These are phyloP conservation scores for Trichophyton verrucosum DNA, from an alignment of 2,329 filamentous ascomycete genomes.

Conservation along the genomic window DNA sequence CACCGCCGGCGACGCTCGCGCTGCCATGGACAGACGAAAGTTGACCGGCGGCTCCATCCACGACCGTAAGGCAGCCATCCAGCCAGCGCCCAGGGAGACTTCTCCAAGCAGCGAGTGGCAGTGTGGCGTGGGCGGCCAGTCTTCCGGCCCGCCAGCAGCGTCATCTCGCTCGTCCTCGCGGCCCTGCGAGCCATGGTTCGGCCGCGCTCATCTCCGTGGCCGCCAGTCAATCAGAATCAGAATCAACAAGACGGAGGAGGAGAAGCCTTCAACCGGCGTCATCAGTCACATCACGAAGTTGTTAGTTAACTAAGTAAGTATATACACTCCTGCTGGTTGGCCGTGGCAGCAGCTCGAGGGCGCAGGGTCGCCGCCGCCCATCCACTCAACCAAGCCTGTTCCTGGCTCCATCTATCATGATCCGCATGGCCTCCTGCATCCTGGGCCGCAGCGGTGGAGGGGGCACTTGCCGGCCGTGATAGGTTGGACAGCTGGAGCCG, in stretches of 20 bases:
- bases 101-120: background rate
- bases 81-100: background rate
- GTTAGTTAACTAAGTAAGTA: no score
- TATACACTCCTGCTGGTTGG: no score
- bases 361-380: no score
- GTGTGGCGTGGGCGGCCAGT: background rate
- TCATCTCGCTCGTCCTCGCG: background rate
- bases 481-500: conserved; percentile 4
- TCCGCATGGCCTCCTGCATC: conserved; percentile 7
- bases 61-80: background rate
- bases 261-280: no score
- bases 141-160: background rate
- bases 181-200: background rate
- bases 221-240: background rate
- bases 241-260: no score
- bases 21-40: background rate
- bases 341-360: no score
- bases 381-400: background rate
- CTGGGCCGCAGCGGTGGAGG: conserved; percentile 5
- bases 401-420: conserved; percentile 4
- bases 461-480: conserved; percentile 6
- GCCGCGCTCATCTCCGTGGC: background rate
- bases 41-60: background rate
- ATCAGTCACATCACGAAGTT: no score
- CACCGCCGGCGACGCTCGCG: background rate